Percentiles rank a stretch among this genome's conserved stretches.
Conservation (phyloP, 2,329 filamentous ascomycete genomes). For the Epichloe aotearoae region DNA sequence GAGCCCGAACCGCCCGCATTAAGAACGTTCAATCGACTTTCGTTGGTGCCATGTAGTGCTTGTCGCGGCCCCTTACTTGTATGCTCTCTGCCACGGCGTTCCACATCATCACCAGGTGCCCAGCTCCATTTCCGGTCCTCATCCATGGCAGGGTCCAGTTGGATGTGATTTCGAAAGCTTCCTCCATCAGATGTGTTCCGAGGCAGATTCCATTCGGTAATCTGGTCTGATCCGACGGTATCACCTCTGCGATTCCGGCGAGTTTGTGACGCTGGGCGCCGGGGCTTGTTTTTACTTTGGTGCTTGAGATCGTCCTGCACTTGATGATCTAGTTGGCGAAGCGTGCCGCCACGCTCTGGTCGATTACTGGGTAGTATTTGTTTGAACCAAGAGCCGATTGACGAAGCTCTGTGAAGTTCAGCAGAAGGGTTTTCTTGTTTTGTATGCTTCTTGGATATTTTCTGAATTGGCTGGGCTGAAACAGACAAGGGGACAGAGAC, state of each 20-base stretch:
- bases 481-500: constrained; percentile 8
- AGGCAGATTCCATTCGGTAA: constrained; percentile 24
- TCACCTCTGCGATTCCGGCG: constrained; percentile 9
- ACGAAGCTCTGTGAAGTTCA: constrained; percentile 9
- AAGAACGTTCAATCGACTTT: neutral
- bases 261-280: constrained; percentile 5
- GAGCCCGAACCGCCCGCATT: neutral
- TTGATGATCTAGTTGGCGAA: constrained; percentile 21
- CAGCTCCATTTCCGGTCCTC: constrained; percentile 10
- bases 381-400: constrained; percentile 27
- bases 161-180: neutral
- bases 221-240: constrained; percentile 16
- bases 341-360: constrained; percentile 36
- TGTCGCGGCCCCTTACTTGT: neutral
- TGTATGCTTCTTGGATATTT: neutral
- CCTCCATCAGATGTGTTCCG: constrained; percentile 11
- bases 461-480: neutral
- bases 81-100: constrained; percentile 5
- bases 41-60: neutral
- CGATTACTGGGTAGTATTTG: constrained; percentile 35
- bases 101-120: constrained; percentile 3
- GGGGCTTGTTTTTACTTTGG: neutral
- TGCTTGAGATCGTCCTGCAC: constrained; percentile 10
- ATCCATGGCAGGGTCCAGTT: neutral
- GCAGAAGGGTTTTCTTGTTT: neutral